These are phyloP conservation scores for Tricholoma saponaceum DNA, from an alignment of 768 basidiomycete genomes.

Conservation along the genomic window DNA sequence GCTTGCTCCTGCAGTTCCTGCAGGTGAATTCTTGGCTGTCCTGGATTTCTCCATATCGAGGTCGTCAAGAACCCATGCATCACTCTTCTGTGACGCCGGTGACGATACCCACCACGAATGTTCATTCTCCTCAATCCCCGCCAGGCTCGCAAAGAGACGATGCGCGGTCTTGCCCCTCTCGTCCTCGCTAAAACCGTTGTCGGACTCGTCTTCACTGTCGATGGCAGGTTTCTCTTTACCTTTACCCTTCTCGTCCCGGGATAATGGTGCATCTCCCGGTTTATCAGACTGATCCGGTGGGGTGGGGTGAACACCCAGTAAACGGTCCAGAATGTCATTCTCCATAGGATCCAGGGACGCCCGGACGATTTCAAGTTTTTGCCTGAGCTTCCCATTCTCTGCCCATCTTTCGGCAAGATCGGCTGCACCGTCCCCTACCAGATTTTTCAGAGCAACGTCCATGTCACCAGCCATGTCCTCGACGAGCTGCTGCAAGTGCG, in stretches of 20 bases:
- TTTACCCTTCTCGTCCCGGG: slow-evolving; percentile 12
- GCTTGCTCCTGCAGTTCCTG: neutral
- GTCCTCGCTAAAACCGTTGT: slow-evolving; percentile 37
- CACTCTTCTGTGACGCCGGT: slow-evolving; percentile 4
- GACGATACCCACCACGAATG: slow-evolving; percentile 26
- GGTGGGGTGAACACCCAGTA: slow-evolving; percentile 16
- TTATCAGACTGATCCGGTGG: neutral
- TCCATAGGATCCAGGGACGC: slow-evolving; percentile 37
- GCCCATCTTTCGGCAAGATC: slow-evolving; percentile 53
- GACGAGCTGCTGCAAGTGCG: slow-evolving; percentile 6
- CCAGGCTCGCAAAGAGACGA: slow-evolving; percentile 43
- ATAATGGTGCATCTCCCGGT: slow-evolving; percentile 2
- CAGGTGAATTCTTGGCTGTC: neutral
- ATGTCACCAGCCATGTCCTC: slow-evolving; percentile 22
- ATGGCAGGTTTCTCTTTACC: slow-evolving; percentile 13
- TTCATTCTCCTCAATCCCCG: slow-evolving; percentile 30
- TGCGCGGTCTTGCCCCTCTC: slow-evolving; percentile 57
- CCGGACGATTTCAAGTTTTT: slow-evolving; percentile 41
- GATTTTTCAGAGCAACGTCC: slow-evolving; percentile 59
- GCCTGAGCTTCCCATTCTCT: slow-evolving; percentile 38
- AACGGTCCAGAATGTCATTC: slow-evolving; percentile 30
- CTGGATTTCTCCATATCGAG: neutral
- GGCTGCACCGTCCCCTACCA: slow-evolving; percentile 52
- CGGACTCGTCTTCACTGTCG: slow-evolving; percentile 31
- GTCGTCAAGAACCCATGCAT: neutral